Base-by-base conservation (phyloP, 2,329 filamentous ascomycete species). In the Zalaria obscura region DNA sequence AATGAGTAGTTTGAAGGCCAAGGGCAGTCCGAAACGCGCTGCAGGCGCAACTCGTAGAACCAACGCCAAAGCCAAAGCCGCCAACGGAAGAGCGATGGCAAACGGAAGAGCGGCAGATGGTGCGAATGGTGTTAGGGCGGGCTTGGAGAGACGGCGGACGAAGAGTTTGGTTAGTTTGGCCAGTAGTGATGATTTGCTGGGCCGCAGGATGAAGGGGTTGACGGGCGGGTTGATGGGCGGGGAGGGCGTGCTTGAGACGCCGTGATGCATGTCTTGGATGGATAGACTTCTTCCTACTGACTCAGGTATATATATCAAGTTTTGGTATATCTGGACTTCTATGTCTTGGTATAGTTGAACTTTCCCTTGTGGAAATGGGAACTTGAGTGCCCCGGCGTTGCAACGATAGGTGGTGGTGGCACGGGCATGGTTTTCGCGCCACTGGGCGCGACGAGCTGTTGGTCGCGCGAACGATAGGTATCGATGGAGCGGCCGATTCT, bases 1-100 rank as follows among this genome's bases (percentile, higher is more conserved):
- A 61, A 94, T 94, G 67, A 78, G 73, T 6, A 45, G 47, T 8
- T 35, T 51, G 25, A 42, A 44, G 9, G 47, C 48, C 42, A 47
- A 47, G 7, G 47, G 50, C 34, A 50, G 48, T 29, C 39, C 41
- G 18, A 36, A 36, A 36, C 18, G 18, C 18, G 18, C 18, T 2
- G 18, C 35, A 39, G 8, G 38, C 35, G 27, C 33, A 35, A 42
- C 39, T 11, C 39, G 41, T 32, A 6, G 25, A 27, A 36, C 37
- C 28, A 27, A 45, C 35, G n/a, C 11, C 29, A 34, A 28, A 37
- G 27, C 38, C 27, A n/a, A n/a, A n/a, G n/a, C n/a, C 18, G 35
- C 29, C 18, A 29, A 41, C 28, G 34, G 43, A 26, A 37, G 35
- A 28, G 47, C 32, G 40, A 34, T 25, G 25, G 47, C 40, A 9